Evolutionary conservation across 805 yeast genomes (phyloP).

Genomic region (Saccharomyces kudriavzevii): DNA sequence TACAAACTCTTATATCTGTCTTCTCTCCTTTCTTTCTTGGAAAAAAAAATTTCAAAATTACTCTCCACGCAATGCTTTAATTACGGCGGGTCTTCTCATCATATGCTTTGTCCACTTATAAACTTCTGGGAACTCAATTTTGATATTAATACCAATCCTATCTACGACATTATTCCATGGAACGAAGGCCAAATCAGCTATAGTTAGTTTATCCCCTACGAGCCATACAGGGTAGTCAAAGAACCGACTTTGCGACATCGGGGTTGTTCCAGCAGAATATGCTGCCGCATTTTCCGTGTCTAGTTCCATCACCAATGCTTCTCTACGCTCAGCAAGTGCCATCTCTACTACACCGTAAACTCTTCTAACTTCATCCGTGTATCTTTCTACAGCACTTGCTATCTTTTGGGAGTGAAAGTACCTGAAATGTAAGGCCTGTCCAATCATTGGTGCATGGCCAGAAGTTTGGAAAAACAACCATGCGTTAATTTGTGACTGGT

Average conservation of each 20-base stretch:
- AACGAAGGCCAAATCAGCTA: slow-evolving; percentile 87
- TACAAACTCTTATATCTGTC: neutral
- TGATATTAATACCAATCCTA: slow-evolving; percentile 80
- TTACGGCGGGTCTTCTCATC: slow-evolving; percentile 92
- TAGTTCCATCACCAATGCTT: slow-evolving; percentile 79
- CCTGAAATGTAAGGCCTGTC: slow-evolving; percentile 90
- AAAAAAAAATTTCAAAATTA: slow-evolving; percentile 10
- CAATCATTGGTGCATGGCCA: slow-evolving; percentile 98
- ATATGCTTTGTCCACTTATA: slow-evolving; percentile 91
- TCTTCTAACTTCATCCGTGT: slow-evolving; percentile 84
- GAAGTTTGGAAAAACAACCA: slow-evolving; percentile 95
- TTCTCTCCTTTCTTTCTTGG: neutral
- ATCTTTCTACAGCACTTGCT: slow-evolving; percentile 83
- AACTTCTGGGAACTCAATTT: slow-evolving; percentile 87
- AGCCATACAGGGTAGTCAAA: slow-evolving; percentile 94
- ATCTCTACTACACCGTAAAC: slow-evolving; percentile 91
- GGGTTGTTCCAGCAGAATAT: slow-evolving; percentile 81
- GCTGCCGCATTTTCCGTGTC: slow-evolving; percentile 83
- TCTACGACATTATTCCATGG: slow-evolving; percentile 97
- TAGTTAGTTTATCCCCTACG: slow-evolving; percentile 74
- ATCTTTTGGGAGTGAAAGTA: slow-evolving; percentile 82
- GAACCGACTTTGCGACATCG: slow-evolving; percentile 73
- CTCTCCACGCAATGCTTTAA: slow-evolving; percentile 75
- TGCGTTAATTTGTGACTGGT: slow-evolving; percentile 74
- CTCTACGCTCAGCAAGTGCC: slow-evolving; percentile 90